Evolutionary conservation across 306 rosid species (phyloP), one percentile per base, ranked within the genome.

Genomic region (Oemleria cerasiformis): DNA sequence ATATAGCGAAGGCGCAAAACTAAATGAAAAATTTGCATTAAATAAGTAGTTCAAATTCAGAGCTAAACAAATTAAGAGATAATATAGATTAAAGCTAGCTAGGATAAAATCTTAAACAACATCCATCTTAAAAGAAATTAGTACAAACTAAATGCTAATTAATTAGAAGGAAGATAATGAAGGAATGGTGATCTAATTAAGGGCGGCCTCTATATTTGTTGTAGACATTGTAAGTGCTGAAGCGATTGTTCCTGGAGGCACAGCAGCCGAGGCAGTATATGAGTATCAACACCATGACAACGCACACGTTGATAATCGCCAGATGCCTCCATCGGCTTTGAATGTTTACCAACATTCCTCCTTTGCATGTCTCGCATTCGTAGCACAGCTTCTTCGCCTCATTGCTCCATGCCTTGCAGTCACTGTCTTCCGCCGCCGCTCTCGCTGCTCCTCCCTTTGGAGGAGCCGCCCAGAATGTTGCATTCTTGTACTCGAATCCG

Each of bases 281-380:
- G 60, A 81, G n/a, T 2, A 81, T 85, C 61, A 90, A 76, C 4
- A 84, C 50, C 0, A 74, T 10, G 25, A 82, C 48, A 16, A 78
- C 65, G 34, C 79, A 39, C n/a, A 74, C 63, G 68, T 86, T 90
- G 73, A 82, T 70, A 8, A 90, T 40, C 25, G 92, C 88, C 9
- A 94, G 73, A 47, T 59, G 78, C 63, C 76, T 75, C 97, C 97
- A 91, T 64, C 84, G 81, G 68, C 76, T 84, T 58, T 89, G 82
- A 21, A 89, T 87, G 80, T 89, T 85, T 3, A 84, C 83, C 62
- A 94, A 61, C 47, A 94, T 84, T 73, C 94, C 98, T 42, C 85
- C 95, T 58, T 89, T 91, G 86, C 98, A 94, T 8, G 98, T 74
- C 73, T 91, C 85, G 82, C 98, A 94, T 21, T 91, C 81, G 64